A percentile compares a stretch with the other conserved stretches of the same genome.
Evolutionary conservation across 2,329 filamentous ascomycete species (phyloP).

Genomic region (Beauveria sp.): DNA sequence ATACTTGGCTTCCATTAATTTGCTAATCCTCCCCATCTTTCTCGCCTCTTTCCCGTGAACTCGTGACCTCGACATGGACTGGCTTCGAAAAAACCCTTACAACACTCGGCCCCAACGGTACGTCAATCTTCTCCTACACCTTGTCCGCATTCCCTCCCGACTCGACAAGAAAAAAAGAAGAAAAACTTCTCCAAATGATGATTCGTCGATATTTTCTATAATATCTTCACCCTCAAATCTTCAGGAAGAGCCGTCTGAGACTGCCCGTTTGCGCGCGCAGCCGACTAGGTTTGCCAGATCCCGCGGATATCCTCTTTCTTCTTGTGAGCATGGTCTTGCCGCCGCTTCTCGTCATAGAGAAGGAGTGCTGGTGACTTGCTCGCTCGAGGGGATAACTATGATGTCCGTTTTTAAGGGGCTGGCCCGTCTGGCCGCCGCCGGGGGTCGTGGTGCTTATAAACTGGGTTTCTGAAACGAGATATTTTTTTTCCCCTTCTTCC

Average conservation of each 20-base stretch:
- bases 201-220: slow-evolving; percentile 22
- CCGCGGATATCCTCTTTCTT: slow-evolving; percentile 1
- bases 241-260: slow-evolving; percentile 44
- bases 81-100: neutral
- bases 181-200: slow-evolving; percentile 30
- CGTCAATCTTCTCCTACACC: neutral
- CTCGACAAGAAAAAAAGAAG: neutral
- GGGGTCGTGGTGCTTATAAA: slow-evolving; percentile 38
- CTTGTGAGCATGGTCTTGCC: neutral
- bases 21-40: too few relatives aligned
- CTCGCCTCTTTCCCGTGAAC: neutral
- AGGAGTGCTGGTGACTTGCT: neutral
- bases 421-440: slow-evolving; percentile 25
- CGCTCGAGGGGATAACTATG: neutral
- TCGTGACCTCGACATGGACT: neutral
- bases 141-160: neutral
- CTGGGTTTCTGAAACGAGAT: slow-evolving; percentile 37
- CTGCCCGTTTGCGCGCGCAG: slow-evolving; percentile 13
- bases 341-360: slow-evolving; percentile 11
- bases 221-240: slow-evolving; percentile 27
- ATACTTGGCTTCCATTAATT: neutral
- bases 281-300: slow-evolving; percentile 11
- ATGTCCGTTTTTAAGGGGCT: slow-evolving; percentile 14
- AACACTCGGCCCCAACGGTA: slow-evolving; percentile 12
- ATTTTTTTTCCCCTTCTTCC: neutral